Percentiles rank a stretch among this genome's conserved stretches.
Evolutionary conservation across 768 basidiomycete species (phyloP).

Genomic region (Vararia minispora): DNA sequence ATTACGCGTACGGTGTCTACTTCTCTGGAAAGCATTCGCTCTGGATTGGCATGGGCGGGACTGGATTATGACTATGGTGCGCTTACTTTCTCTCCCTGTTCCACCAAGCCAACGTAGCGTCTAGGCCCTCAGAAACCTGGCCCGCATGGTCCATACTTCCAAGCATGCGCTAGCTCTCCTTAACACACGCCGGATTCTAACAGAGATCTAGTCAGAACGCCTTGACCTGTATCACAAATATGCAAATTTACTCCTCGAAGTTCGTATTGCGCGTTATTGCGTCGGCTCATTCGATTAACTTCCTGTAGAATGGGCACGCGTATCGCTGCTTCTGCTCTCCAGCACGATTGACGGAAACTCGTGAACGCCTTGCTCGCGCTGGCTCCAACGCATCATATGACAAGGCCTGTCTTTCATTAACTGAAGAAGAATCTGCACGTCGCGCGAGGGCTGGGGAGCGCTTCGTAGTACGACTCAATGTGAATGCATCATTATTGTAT

Average conservation of each 20-base stretch:
- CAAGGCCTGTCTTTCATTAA: constrained; percentile 75
- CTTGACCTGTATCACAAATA: constrained; percentile 75
- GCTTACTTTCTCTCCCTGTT: constrained; percentile 12
- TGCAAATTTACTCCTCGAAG: constrained; percentile 65
- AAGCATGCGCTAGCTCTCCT: constrained; percentile 33
- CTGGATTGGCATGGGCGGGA: constrained; percentile 82
- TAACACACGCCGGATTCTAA: constrained; percentile 1
- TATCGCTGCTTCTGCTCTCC: constrained; percentile 93
- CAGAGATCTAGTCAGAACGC: constrained; percentile 70
- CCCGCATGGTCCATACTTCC: constrained; percentile 76
- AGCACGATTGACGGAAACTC: constrained; percentile 54
- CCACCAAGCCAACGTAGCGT: constrained; percentile 1
- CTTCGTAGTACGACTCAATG: constrained; percentile 81
- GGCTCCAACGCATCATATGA: constrained; percentile 83
- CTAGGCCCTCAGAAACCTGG: constrained; percentile 72
- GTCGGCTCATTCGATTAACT: not conserved
- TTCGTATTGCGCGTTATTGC: constrained; percentile 22
- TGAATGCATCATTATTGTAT: constrained; percentile 24
- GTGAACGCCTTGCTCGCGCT: constrained; percentile 55
- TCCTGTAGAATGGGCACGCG: constrained; percentile 66
- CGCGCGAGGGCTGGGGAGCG: constrained; percentile 67
- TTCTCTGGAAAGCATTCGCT: constrained; percentile 70
- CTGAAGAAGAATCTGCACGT: constrained; percentile 75
- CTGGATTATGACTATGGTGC: constrained; percentile 85
- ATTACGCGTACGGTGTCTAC: constrained; percentile 74